Evolutionary conservation across 768 basidiomycete genomes (phyloP), one percentile per base, ranked within the genome.

Genomic region (Mycena galericulata): DNA sequence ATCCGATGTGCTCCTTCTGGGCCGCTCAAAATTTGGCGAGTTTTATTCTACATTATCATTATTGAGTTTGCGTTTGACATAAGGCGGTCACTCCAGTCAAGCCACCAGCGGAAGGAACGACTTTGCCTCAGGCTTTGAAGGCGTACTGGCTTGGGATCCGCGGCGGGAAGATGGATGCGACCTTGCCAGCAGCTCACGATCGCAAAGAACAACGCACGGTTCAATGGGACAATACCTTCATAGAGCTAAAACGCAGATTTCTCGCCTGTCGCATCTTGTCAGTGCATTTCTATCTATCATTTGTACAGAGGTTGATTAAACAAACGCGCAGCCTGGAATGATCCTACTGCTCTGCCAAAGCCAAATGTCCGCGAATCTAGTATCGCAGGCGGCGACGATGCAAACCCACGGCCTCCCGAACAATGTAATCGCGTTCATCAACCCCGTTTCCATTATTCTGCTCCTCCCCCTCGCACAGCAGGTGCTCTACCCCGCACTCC

Each of bases 261-360:
- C 47, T 68, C 1, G 67, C 67, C 32, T 68, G 67, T 14, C 67
- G 67, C 8, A 61, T 68, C 29, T 68, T 68, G 67, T 68, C 1
- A 49, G 67, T 50, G 9, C 6, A 14, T 34, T 32, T 32, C 17
- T 4, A 30, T 26, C 49, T 29, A 14, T 36, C 34, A 36, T 32
- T 27, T 15, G 18, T 2, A 11, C n/a, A 20, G 8, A 15, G 3
- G 4, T 29, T 53, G n/a, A 53, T 26, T n/a, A n/a, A n/a, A 26
- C 2, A 43, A 12, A 4, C 8, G n/a, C n/a, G n/a, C 34, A 68
- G 67, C 24, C 55, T 68, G 17, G 60, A 60, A 4, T 68, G 67
- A 61, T 68, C 24, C 27, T 68, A 2, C 40, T 62, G 15, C 56
- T 68, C 29, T 68, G 67, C 55, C 67, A 68, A 46, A 62, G 61